Percentiles rank a stretch among this genome's conserved stretches.
Evolutionary conservation across 2,329 filamentous ascomycete genomes (phyloP).

Genomic region (Fusarium beomiforme): DNA sequence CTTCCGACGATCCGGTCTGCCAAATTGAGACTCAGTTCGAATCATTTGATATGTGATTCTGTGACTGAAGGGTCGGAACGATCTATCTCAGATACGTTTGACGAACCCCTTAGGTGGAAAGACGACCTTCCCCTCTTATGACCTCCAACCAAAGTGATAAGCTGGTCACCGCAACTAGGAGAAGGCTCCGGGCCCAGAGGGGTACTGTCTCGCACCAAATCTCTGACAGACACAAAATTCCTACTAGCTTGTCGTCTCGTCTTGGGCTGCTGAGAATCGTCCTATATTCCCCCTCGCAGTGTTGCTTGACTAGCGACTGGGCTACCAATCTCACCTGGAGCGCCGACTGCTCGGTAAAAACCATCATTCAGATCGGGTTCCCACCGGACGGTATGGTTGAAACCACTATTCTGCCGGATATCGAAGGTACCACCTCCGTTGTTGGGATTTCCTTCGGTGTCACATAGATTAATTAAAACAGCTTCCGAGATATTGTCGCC

Average conservation of each 20-base stretch:
- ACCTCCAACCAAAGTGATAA: not conserved
- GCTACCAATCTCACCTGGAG: slow-evolving; percentile 76
- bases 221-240: slow-evolving; percentile 10
- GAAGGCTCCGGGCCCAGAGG: slow-evolving; percentile 2
- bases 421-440: slow-evolving; percentile 94
- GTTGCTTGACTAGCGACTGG: slow-evolving; percentile 62
- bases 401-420: slow-evolving; percentile 62
- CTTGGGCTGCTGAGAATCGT: slow-evolving; percentile 19
- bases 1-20: not conserved
- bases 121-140: slow-evolving; percentile 13
- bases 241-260: slow-evolving; percentile 9
- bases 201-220: slow-evolving; percentile 25
- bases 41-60: not conserved
- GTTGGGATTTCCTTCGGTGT: slow-evolving; percentile 85
- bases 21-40: not conserved
- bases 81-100: not conserved
- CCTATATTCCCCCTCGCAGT: slow-evolving; percentile 50
- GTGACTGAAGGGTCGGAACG: not conserved
- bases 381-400: slow-evolving; percentile 61
- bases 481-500: slow-evolving; percentile 56
- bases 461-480: slow-evolving; percentile 85
- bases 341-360: slow-evolving; percentile 59
- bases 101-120: not conserved
- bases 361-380: slow-evolving; percentile 62
- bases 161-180: not conserved